Conservation (phyloP, 1,284 basidiomycete species). For the Ganoderma lucidum region DNA sequence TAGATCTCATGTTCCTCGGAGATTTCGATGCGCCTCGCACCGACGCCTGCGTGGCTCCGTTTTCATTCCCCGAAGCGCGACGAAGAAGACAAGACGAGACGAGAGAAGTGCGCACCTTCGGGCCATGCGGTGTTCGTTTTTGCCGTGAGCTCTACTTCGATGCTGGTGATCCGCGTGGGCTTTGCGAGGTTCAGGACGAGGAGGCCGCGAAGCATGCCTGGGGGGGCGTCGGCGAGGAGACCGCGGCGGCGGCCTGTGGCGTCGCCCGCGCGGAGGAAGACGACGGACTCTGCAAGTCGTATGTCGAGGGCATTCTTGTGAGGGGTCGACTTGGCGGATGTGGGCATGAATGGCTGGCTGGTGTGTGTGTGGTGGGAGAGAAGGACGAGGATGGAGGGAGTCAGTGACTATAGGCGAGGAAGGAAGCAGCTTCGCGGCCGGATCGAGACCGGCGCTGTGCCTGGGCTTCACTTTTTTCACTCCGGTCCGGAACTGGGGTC, state of each 20-base stretch:
- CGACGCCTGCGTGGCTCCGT: constrained; percentile 64
- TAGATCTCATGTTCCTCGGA: constrained; percentile 85
- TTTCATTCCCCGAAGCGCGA: constrained; percentile 12
- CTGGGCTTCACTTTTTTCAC: constrained; percentile 19
- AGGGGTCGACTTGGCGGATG: constrained; percentile 16
- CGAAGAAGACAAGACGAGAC: neutral
- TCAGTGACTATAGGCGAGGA: neutral
- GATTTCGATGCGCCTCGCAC: constrained; percentile 81
- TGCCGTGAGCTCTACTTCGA: constrained; percentile 83
- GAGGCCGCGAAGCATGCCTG: constrained; percentile 89
- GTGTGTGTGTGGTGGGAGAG: constrained; percentile 4
- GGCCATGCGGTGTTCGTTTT: constrained; percentile 77
- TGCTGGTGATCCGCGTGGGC: constrained; percentile 87
- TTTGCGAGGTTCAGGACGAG: constrained; percentile 84
- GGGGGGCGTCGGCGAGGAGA: constrained; percentile 58
- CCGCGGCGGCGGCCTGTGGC: constrained; percentile 55
- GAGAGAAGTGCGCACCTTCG: constrained; percentile 68
- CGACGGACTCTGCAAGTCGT: constrained; percentile 83
- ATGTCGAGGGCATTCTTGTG: constrained; percentile 60
- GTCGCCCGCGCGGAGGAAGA: constrained; percentile 74
- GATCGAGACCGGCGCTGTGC: constrained; percentile 24
- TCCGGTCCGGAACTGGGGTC: constrained; percentile 3
- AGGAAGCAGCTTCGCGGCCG: constrained; percentile 12
- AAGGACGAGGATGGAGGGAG: constrained; percentile 1
- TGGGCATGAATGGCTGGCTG: constrained; percentile 24